Evolutionary conservation across 2,329 filamentous ascomycete species (phyloP).

Genomic region (Paracoccidioides brasiliensis): DNA sequence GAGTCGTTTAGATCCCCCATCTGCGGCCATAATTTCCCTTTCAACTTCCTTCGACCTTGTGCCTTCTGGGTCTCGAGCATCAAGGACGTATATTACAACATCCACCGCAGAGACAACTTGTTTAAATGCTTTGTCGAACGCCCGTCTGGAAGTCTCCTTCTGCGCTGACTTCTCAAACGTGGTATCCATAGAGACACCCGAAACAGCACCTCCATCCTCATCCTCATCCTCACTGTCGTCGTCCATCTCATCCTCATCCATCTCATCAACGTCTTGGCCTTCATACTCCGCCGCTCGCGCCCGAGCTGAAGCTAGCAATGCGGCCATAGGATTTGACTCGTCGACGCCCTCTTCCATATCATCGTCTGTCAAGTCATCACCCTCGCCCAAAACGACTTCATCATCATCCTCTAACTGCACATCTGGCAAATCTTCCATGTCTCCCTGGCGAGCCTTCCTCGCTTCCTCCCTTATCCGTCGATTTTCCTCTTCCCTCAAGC

Average conservation of each 20-base stretch:
- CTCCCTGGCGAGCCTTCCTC: conserved; percentile 29
- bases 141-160: conserved; percentile 59
- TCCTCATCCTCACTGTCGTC: conserved; percentile 35
- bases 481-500: conserved; percentile 67
- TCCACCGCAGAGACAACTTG: conserved; percentile 79
- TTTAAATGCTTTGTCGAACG: conserved; percentile 95
- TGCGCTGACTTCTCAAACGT: conserved; percentile 30
- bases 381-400: conserved; percentile 21
- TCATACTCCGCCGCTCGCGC: conserved; percentile 67
- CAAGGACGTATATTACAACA: conserved; percentile 83
- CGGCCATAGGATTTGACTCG: conserved; percentile 76
- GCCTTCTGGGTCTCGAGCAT: conserved; percentile 81
- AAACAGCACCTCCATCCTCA: conserved; percentile 38
- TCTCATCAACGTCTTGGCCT: conserved; percentile 47
- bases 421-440: conserved; percentile 15
- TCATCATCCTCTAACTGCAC: conserved; percentile 25
- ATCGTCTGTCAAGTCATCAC: conserved; percentile 38
- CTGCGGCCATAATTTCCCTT: conserved; percentile 79
- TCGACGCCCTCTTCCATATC: conserved; percentile 51
- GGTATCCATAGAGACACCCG: conserved; percentile 34
- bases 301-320: conserved; percentile 71
- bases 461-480: conserved; percentile 58
- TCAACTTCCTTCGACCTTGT: conserved; percentile 85
- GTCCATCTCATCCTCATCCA: conserved; percentile 33
- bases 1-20: conserved; percentile 68